Base-by-base conservation (phyloP, 441 rosid species). In the Syzygium syzygioides region DNA sequence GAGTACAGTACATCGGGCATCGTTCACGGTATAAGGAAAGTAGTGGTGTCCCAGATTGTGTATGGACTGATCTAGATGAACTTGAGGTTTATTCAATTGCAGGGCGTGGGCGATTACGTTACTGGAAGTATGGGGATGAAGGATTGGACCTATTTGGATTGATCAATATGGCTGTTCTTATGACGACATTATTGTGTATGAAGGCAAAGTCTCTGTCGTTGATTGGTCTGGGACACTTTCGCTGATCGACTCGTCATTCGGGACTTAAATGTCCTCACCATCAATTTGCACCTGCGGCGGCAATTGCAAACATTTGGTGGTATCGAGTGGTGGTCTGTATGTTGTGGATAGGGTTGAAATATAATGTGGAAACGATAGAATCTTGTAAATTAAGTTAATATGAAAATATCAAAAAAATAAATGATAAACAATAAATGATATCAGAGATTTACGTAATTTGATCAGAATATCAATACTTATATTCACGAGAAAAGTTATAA, bases 191-290 rank as follows among this genome's bases (percentile, higher is more conserved):
- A 45, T 89, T 26, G 62, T 83, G 23, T 57, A 88, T 55, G 88
- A 87, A 71, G 93, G 91, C 68, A 89, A 89, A 23, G 20, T 91
- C 57, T 90, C 85, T 28, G 94, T 87, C 1, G 86, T 92, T 25
- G 93, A 92, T 55, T 32, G 45, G 8, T 86, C 18, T 3, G 92
- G 94, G 13, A 90, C 90, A 12, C 86, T 91, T n/a, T 92, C 89
- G 87, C 90, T 92, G 94, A 41, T 91, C 83, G 91, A 92, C 48
- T 45, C 9, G 2, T 45, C 48, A 45, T 45, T 45, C 9, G 48
- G 48, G 48, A 85, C 89, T 2, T 53, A 32, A 52, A 95, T 92
- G 45, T 94, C 79, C 66, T 90, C 93, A 41, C 91, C 92, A 85
- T 85, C 87, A 30, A 83, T 83, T 52, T 53, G 68, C 79, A 26